These are phyloP conservation scores for Talaromyces pinophilus DNA, from an alignment of 2,329 filamentous ascomycete genomes.

Conservation along the genomic window DNA sequence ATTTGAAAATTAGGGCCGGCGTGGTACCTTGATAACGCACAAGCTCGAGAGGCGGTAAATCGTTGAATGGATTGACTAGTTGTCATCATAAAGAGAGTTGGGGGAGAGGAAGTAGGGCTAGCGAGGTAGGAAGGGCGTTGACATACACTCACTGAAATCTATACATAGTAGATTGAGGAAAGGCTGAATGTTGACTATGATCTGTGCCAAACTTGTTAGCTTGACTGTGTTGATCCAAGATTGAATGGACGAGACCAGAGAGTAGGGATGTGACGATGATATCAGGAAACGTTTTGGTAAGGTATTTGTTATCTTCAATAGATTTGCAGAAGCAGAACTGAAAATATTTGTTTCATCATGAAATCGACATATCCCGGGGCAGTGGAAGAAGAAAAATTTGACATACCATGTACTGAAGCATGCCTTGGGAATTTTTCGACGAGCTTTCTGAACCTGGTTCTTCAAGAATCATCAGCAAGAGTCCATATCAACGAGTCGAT, in stretches of 20 bases:
- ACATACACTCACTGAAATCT: slow-evolving; percentile 19
- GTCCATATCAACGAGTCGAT: not conserved
- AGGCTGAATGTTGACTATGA: not conserved
- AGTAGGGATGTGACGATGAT: slow-evolving; percentile 12
- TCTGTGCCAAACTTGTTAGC: slow-evolving; percentile 16
- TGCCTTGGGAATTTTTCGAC: not conserved
- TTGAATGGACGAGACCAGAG: slow-evolving; percentile 12
- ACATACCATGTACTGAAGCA: slow-evolving; percentile 13
- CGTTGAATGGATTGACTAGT: slow-evolving; percentile 65
- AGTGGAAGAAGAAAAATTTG: not conserved
- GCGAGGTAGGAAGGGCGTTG: slow-evolving; percentile 13
- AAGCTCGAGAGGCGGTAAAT: slow-evolving; percentile 46
- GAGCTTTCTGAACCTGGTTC: not conserved
- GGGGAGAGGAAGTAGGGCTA: slow-evolving; percentile 7
- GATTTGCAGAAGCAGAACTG: slow-evolving; percentile 66
- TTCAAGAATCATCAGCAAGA: slow-evolving; percentile 8
- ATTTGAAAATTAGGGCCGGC: slow-evolving; percentile 20
- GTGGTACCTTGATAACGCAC: slow-evolving; percentile 24
- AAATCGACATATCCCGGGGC: slow-evolving; percentile 21
- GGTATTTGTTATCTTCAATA: slow-evolving; percentile 60
- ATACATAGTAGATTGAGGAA: not conserved
- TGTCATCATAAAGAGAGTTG: slow-evolving; percentile 55
- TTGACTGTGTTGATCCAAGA: not conserved
- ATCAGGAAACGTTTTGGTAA: slow-evolving; percentile 59
- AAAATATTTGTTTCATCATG: slow-evolving; percentile 55